Evolutionary conservation across 129 eudicot species (phyloP).

Genomic region (Mikania micrantha): DNA sequence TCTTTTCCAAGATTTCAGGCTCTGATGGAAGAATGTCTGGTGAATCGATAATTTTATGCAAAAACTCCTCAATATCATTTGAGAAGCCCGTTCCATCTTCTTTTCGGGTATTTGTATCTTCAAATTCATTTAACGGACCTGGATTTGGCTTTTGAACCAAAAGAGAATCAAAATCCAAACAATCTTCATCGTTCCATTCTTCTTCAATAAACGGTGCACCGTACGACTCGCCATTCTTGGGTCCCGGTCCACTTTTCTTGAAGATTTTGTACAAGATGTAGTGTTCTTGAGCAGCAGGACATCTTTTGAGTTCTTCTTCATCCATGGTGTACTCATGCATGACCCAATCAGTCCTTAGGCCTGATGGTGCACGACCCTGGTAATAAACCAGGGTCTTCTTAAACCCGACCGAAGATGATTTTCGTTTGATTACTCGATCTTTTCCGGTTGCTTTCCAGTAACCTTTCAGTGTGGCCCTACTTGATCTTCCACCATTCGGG

Average conservation of each 20-base stretch:
- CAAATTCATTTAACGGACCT: conserved; percentile 10
- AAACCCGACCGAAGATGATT: conserved; percentile 53
- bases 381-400: conserved; percentile 83
- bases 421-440: conserved; percentile 57
- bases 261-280: conserved; percentile 66
- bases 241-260: conserved; percentile 92
- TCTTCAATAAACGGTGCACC: conserved; percentile 87
- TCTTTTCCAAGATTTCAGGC: conserved; percentile 19
- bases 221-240: conserved; percentile 89
- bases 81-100: conserved; percentile 12
- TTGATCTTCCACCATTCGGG: conserved; percentile 75
- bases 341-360: conserved; percentile 86
- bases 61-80: conserved; percentile 40
- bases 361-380: conserved; percentile 81
- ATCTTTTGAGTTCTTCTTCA: conserved; percentile 80
- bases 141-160: conserved; percentile 20
- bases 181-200: conserved; percentile 77
- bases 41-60: conserved; percentile 41
- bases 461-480: conserved; percentile 65
- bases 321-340: conserved; percentile 90
- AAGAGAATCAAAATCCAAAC: conserved; percentile 19
- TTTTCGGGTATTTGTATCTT: not conserved
- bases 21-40: conserved; percentile 24
- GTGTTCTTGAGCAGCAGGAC: conserved; percentile 47
- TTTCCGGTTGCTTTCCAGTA: conserved; percentile 98